These are phyloP conservation scores for Populus nigra DNA, from an alignment of 345 rosid species.

Conservation along the genomic window DNA sequence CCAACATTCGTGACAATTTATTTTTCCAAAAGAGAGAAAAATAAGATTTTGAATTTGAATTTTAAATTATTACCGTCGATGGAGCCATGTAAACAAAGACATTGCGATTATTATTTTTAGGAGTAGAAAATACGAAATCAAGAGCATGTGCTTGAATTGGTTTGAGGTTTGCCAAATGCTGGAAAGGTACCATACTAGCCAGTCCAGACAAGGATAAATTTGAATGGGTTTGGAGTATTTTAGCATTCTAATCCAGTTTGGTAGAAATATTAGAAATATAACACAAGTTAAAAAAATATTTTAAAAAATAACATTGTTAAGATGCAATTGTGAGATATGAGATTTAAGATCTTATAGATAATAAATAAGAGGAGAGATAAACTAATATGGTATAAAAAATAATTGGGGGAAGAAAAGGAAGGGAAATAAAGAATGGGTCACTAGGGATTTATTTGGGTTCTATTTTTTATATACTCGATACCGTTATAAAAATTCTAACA, in stretches of 20 bases:
- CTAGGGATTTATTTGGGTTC: fast-evolving
- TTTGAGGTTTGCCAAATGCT: neutral
- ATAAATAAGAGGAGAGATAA: fast-evolving
- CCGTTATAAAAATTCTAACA: fast-evolving
- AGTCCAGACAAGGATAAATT: neutral
- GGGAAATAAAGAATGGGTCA: too few relatives aligned
- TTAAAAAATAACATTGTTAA: too few relatives aligned
- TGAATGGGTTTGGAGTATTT: neutral
- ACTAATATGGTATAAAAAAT: too few relatives aligned
- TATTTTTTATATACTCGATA: too few relatives aligned
- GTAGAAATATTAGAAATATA: too few relatives aligned
- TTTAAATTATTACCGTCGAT: neutral
- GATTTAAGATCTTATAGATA: fast-evolving
- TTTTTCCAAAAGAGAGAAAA: neutral
- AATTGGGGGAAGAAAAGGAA: too few relatives aligned
- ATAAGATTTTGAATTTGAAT: neutral
- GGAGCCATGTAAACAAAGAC: neutral
- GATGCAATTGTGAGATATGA: too few relatives aligned
- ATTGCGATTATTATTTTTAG: neutral
- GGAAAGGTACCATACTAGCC: neutral
- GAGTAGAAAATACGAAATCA: neutral
- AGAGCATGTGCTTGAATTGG: neutral
- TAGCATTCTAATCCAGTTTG: too few relatives aligned
- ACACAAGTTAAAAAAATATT: too few relatives aligned
- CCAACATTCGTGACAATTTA: too few relatives aligned